These are phyloP conservation scores for Jacaranda mimosifolia DNA, from an alignment of 257 asterid genomes.

Conservation along the genomic window DNA sequence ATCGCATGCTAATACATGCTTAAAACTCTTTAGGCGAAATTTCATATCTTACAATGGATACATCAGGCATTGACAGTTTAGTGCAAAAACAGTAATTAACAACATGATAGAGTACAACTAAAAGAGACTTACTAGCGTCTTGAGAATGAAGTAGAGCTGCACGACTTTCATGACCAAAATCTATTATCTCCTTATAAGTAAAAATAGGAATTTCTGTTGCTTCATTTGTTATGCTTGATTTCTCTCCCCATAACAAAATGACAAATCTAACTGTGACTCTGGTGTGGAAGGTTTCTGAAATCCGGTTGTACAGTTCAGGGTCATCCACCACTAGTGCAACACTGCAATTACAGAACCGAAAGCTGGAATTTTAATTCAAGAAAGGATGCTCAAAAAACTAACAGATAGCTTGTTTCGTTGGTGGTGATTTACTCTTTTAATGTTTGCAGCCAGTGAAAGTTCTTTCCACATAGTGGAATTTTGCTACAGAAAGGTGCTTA, in stretches of 20 bases:
- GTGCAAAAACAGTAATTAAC: not conserved
- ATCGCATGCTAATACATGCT: conserved; percentile 6
- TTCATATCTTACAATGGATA: conserved; percentile 17
- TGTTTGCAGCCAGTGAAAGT: conserved; percentile 1
- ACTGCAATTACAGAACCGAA: conserved; percentile 56
- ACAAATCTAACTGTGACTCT: conserved; percentile 65
- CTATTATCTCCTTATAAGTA: conserved; percentile 70
- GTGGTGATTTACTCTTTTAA: conserved; percentile 10
- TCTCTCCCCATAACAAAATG: conserved; percentile 88
- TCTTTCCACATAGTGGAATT: not conserved
- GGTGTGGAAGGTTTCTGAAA: conserved; percentile 57
- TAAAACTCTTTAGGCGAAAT: not conserved
- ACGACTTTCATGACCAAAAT: conserved; percentile 73
- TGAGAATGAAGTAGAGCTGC: conserved; percentile 54
- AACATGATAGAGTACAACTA: conserved; percentile 17
- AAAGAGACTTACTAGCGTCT: conserved; percentile 73
- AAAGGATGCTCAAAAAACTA: conserved; percentile 9
- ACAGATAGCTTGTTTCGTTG: not conserved
- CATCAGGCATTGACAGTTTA: not conserved
- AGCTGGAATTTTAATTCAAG: conserved; percentile 29
- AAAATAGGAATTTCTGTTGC: conserved; percentile 60
- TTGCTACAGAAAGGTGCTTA: not conserved
- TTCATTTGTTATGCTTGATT: conserved; percentile 58
- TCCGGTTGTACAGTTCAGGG: conserved; percentile 67
- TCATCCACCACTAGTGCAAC: conserved; percentile 86